Percentiles rank a stretch among this genome's conserved stretches.
Evolutionary conservation across 1,284 basidiomycete genomes (phyloP).

Genomic region (Erythrobasidium hasegawianum): DNA sequence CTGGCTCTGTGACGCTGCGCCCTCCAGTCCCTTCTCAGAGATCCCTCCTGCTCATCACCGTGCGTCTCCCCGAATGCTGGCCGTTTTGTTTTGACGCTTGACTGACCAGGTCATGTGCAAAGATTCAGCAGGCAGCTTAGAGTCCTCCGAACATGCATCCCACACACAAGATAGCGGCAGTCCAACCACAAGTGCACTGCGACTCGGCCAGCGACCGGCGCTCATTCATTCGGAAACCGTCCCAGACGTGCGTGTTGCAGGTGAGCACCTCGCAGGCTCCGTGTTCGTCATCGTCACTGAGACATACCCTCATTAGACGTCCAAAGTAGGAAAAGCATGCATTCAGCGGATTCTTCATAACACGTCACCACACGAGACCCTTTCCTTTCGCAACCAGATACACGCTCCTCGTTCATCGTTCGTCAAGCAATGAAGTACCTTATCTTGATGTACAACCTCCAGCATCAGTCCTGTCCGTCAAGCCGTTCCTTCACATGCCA

Average conservation of each 20-base stretch:
- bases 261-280: no score
- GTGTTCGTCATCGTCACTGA: no score
- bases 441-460: background rate
- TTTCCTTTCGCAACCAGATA: no score
- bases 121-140: background rate
- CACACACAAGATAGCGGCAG: background rate
- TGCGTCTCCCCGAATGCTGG: background rate
- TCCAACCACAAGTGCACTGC: background rate
- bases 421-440: background rate
- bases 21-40: conserved; percentile 18
- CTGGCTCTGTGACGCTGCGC: conserved; percentile 25
- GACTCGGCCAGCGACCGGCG: conserved; percentile 19
- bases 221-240: conserved; percentile 28
- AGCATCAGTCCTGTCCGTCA: no score
- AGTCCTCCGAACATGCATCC: background rate
- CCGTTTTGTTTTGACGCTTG: background rate
- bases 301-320: no score
- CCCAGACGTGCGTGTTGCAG: conserved; percentile 16
- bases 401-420: no score
- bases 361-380: no score
- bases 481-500: no score
- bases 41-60: conserved; percentile 6
- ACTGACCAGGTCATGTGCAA: background rate
- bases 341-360: no score
- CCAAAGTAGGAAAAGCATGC: no score